Evolutionary conservation across 2,329 filamentous ascomycete species (phyloP).

Genomic region (Aphanocladium album): DNA sequence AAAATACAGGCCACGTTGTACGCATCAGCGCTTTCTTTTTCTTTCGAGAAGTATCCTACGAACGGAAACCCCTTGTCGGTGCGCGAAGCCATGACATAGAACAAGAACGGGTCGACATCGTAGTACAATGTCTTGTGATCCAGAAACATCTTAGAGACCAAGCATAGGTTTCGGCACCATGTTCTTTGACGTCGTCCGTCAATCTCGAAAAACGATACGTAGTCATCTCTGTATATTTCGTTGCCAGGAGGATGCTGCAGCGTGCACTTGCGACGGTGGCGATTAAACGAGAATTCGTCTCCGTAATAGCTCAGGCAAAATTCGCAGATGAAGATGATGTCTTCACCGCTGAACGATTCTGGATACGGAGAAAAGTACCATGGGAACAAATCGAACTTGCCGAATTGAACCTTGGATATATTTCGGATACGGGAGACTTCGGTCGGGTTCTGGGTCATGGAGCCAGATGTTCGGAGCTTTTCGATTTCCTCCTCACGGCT

Average conservation of each 20-base stretch:
- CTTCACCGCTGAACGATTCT: conserved; percentile 78
- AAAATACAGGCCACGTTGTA: conserved; percentile 99
- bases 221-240: conserved; percentile 94
- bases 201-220: conserved; percentile 94
- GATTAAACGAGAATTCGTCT: conserved; percentile 72
- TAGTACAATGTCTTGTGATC: conserved; percentile 99
- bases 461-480: conserved; percentile 87
- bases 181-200: conserved; percentile 90
- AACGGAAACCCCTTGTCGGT: conserved; percentile 89
- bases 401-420: conserved; percentile 90
- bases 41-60: conserved; percentile 99
- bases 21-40: conserved; percentile 93
- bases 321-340: conserved; percentile 94
- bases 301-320: conserved; percentile 93
- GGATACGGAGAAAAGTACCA: conserved; percentile 99
- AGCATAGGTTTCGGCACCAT: conserved; percentile 93
- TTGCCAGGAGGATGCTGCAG: conserved; percentile 92
- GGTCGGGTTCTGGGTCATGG: conserved; percentile 98
- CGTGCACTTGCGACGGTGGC: conserved; percentile 86
- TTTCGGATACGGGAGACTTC: conserved; percentile 96
- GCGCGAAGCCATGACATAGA: conserved; percentile 93
- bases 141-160: conserved; percentile 92
- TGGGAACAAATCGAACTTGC: conserved; percentile 83
- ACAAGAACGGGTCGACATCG: conserved; percentile 97
- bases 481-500: conserved; percentile 91